Base-by-base conservation (phyloP, 257 asterid species). In the Ballota nigra region DNA sequence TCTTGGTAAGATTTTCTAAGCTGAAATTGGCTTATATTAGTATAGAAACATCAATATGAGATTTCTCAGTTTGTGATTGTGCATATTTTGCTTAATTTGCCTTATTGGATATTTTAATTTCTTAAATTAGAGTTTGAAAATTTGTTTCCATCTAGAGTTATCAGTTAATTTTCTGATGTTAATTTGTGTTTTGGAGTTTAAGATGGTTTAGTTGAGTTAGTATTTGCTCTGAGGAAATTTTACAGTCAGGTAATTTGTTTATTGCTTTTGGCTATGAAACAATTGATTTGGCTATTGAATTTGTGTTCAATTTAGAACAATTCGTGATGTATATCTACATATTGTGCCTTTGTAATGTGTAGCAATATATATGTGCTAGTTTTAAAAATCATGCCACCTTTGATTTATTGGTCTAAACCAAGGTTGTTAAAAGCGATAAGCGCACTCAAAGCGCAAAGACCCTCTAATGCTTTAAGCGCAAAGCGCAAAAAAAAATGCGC, bases 321-420 rank as follows among this genome's bases (percentile, higher is more conserved):
- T 31, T 63, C 29, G 22, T 34, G 52, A 22, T 49, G 51, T 18
- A 31, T 71, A 33, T 63, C 5, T 51, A 6, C 40, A 12, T 49
- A 5, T 28, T 31, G 4, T 29, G 41, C 13, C 26, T 5, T 41
- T 64, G 8, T 41, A 33, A 24, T 29, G 6, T 43, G 31, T 23
- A 16, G 70, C 62, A 20, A 33, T 60, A 68, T 52, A 49, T n/a
- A 33, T 68, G 34, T 52, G 20, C 61, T 49, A 51, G 49, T 28
- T 24, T 20, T 24, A n/a, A 53, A 40, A 63, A 22, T 10, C 53
- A 33, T 51, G 63, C 3, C 24, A 67, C 4, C 20, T 68, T 20
- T 24, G 22, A 20, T 16, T 18, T 31, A 18, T 26, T 71, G 38
- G n/a, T n/a, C n/a, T n/a, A n/a, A n/a, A n/a, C n/a, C n/a, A n/a